A percentile compares a stretch with the other conserved stretches of the same genome.
phyloP scores from a whole-genome alignment of 129 eudicot genomes.

The Pseudognaphalium luteoalbum region DNA sequence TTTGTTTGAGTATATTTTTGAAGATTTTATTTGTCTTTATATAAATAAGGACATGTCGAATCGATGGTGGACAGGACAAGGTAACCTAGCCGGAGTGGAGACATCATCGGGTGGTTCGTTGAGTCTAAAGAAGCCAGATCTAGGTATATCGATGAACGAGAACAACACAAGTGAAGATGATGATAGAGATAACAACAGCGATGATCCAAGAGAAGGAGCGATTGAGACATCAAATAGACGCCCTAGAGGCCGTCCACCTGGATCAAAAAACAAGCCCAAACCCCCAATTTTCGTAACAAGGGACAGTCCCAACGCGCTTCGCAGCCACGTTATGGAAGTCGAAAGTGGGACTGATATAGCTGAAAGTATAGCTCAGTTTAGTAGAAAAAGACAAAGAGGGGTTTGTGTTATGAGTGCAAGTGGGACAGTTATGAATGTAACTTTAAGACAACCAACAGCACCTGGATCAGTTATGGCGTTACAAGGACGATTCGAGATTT shows the following conservation, averaged over 20 bases:
- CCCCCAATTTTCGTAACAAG: constrained; percentile 75
- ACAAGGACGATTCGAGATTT: constrained; percentile 73
- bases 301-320: constrained; percentile 75
- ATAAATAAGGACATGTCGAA: constrained; percentile 45
- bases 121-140: constrained; percentile 39
- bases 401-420: constrained; percentile 66
- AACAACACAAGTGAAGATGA: constrained; percentile 46
- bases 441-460: constrained; percentile 68
- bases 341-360: constrained; percentile 79
- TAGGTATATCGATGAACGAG: constrained; percentile 39
- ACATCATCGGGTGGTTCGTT: constrained; percentile 33
- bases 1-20: background rate
- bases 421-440: constrained; percentile 62
- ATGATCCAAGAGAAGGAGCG: constrained; percentile 72
- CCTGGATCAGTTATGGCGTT: constrained; percentile 62
- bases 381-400: constrained; percentile 67
- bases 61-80: constrained; percentile 65
- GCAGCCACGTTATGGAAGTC: constrained; percentile 77
- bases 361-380: constrained; percentile 61
- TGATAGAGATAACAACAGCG: constrained; percentile 40
- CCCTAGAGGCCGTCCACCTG: constrained; percentile 76
- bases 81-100: constrained; percentile 37
- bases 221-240: constrained; percentile 56
- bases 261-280: constrained; percentile 66
- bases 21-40: background rate